A percentile compares a stretch with the other conserved stretches of the same genome.
Conservation (phyloP, 148 eudicot genomes). For the Pharnaceum exiguum region DNA sequence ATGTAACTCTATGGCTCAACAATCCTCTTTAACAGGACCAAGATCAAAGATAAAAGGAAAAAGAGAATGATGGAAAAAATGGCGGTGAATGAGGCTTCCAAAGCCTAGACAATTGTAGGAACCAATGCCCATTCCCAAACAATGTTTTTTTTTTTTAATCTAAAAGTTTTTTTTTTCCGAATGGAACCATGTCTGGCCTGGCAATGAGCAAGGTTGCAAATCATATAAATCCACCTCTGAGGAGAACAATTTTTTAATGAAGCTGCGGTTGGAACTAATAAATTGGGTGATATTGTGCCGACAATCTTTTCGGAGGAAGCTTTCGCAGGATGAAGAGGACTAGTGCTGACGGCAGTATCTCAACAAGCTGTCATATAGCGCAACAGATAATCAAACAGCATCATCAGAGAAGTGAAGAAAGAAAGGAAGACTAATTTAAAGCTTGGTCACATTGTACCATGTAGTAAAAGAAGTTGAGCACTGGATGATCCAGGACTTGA, state of each 20-base stretch:
- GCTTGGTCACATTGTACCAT: conserved; percentile 36
- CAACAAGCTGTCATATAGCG: conserved; percentile 58
- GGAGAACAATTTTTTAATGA: not conserved
- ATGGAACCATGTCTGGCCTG: too few relatives aligned
- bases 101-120: too few relatives aligned
- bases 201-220: too few relatives aligned
- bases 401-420: not conserved
- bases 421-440: not conserved
- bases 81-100: too few relatives aligned
- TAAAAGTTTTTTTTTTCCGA: too few relatives aligned
- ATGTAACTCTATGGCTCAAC: too few relatives aligned
- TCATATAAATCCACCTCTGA: too few relatives aligned
- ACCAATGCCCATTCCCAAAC: too few relatives aligned
- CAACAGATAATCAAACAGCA: not conserved
- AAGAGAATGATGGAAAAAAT: too few relatives aligned
- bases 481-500: conserved; percentile 78
- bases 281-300: conserved; percentile 75
- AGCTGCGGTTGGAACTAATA: conserved; percentile 24
- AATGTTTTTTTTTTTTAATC: too few relatives aligned
- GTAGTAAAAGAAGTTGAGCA: conserved; percentile 72
- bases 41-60: too few relatives aligned
- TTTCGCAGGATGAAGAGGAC: conserved; percentile 83
- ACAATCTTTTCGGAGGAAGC: conserved; percentile 74
- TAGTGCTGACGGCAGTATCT: conserved; percentile 89
- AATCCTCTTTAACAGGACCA: too few relatives aligned